Percentiles rank a stretch among this genome's conserved stretches.
phyloP scores from a whole-genome alignment of 495 filamentous ascomycete species.

The Xylaria intraflava region DNA sequence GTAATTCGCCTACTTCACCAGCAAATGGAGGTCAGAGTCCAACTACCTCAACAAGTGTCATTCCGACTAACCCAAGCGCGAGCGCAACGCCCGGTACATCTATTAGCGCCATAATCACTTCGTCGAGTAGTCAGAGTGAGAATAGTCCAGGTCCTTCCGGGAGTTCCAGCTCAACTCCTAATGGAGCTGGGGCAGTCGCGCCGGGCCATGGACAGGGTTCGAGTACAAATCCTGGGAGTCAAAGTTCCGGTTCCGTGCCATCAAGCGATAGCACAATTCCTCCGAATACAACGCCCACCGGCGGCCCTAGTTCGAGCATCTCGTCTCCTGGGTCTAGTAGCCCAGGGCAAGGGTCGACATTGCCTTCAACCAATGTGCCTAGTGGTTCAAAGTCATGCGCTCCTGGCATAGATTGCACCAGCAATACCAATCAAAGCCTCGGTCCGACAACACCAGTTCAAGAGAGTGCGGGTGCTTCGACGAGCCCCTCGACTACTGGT shows the following conservation, averaged over 20 bases:
- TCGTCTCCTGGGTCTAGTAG: conserved; percentile 4
- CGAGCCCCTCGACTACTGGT: neutral
- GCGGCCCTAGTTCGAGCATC: neutral
- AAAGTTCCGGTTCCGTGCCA: conserved; percentile 8
- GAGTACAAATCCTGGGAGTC: conserved; percentile 3
- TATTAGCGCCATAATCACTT: neutral
- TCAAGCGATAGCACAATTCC: conserved; percentile 5
- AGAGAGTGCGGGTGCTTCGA: conserved; percentile 1
- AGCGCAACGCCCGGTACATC: neutral
- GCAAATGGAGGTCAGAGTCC: conserved; percentile 8
- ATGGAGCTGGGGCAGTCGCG: conserved; percentile 7
- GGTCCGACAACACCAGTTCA: conserved; percentile 4
- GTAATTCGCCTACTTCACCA: conserved; percentile 2
- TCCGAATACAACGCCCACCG: conserved; percentile 4
- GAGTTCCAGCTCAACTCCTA: conserved; percentile 6
- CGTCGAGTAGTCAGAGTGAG: conserved; percentile 9
- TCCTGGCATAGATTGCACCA: neutral
- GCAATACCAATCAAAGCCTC: neutral
- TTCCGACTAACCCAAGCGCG: neutral
- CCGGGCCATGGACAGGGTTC: conserved; percentile 9
- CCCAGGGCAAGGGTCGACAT: neutral
- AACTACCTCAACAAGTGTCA: neutral
- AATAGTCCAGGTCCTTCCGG: neutral
- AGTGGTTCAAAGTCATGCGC: neutral
- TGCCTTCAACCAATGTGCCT: neutral